These are phyloP conservation scores for Mortierella sp. DNA, from an alignment of 371 early-diverging fungal species.

Conservation along the genomic window DNA sequence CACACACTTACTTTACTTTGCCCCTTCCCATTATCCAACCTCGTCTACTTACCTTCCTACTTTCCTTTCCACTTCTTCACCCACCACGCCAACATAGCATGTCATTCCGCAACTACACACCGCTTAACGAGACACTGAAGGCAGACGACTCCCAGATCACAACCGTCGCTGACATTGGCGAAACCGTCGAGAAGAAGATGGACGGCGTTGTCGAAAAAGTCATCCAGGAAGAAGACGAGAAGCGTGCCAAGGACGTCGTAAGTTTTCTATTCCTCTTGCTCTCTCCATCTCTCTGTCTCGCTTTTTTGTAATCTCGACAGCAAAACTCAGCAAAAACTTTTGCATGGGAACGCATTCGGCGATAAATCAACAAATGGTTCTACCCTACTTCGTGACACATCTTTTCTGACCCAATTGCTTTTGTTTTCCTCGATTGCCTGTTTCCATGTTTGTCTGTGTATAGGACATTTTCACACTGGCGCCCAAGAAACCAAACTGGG, in stretches of 20 bases:
- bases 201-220: conserved; percentile 71
- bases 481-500: conserved; percentile 92
- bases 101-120: conserved; percentile 73
- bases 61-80: conserved; percentile 1
- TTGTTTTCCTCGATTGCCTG: no score
- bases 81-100: conserved; percentile 27
- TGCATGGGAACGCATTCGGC: no score
- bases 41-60: background rate
- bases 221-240: conserved; percentile 70
- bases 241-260: conserved; percentile 79
- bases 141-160: conserved; percentile 60
- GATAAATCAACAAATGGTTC: no score
- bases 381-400: no score
- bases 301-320: background rate
- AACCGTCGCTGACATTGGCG: conserved; percentile 62
- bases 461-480: conserved; percentile 85
- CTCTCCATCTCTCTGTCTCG: background rate
- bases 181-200: conserved; percentile 72
- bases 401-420: no score
- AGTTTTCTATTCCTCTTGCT: conserved; percentile 15
- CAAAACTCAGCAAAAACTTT: background rate
- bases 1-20: no score
- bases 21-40: no score
- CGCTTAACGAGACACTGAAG: conserved; percentile 64
- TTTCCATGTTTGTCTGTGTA: conserved; percentile 15